Base-by-base conservation (phyloP, 2,329 filamentous ascomycete genomes). In the Alternaria gaisen region DNA sequence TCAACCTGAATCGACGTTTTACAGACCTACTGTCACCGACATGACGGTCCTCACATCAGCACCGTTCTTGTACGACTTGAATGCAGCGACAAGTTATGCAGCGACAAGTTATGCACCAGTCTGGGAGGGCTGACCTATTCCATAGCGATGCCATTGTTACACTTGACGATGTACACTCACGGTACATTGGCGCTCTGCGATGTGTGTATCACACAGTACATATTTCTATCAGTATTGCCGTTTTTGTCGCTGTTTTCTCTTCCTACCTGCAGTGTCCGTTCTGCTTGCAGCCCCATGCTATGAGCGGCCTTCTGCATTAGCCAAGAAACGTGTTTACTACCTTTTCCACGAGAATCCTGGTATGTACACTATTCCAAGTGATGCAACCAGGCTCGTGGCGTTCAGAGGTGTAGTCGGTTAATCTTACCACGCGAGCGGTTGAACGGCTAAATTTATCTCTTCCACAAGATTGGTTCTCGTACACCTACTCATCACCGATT, bases 1-100 rank as follows among this genome's bases (percentile, higher is more conserved):
- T 36, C 82, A 82, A 52, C 80, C 83, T 16, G 80, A 80, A 11
- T 85, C 83, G 83, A 76, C 77, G 11, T 79, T 77, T 30, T 84
- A 83, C 68, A 78, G 80, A 47, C 83, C 82, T 67, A 80, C 78
- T 36, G 78, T 80, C 16, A 77, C 76, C 36, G 72, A 81, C 26
- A 73, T 82, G 53, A 81, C 67, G 32, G 55, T 72, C 10, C 65
- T 61, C 14, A 71, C 65, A 20, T 65, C 66, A 8, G 63, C 64
- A 20, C 59, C 65, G 10, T 76, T 72, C 55, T 75, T 85, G 34
- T 82, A 85, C 56, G 77, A 79, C 50, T 72, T 85, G 18, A 68
- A 70, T 30, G 50, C 56, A 6, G 57, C 70, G 28, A 61, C 64
- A 9, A 65, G 64, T 32, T 63, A 54, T 50, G 63, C 60, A 40